Evolutionary conservation across 495 filamentous ascomycete genomes (phyloP).

Genomic region (Penicillium simplicissimum): DNA sequence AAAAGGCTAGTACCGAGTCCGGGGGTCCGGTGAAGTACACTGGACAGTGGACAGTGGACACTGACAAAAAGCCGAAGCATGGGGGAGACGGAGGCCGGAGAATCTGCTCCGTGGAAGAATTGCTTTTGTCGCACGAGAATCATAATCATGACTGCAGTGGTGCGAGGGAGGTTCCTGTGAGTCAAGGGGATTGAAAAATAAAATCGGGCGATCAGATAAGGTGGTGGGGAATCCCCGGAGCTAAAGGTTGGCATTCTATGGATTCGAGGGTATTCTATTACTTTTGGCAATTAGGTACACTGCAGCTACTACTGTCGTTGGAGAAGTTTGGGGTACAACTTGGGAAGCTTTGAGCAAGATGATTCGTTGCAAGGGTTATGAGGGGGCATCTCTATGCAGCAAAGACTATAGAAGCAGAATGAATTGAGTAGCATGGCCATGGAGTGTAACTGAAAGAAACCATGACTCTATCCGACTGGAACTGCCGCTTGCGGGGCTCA

Average conservation of each 20-base stretch:
- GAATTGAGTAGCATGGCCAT: neutral
- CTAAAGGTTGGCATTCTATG: neutral
- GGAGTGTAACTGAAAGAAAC: neutral
- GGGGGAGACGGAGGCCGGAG: neutral
- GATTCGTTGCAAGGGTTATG: neutral
- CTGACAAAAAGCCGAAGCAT: neutral
- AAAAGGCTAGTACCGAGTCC: neutral
- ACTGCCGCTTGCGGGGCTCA: slow-evolving; percentile 22
- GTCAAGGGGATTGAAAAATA: slow-evolving; percentile 27
- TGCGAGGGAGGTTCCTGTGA: slow-evolving; percentile 18
- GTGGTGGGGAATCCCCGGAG: slow-evolving; percentile 7
- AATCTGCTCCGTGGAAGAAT: neutral
- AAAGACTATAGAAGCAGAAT: neutral
- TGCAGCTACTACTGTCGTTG: neutral
- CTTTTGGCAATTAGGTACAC: neutral
- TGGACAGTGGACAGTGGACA: no score
- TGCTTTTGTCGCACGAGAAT: neutral
- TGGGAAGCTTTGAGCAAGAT: neutral
- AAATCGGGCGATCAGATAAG: slow-evolving; percentile 32
- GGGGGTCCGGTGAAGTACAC: slow-evolving; percentile 11
- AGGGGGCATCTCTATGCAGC: neutral
- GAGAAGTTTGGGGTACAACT: neutral
- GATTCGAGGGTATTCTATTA: neutral
- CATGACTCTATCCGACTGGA: neutral
- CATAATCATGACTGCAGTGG: neutral